Base-by-base conservation (phyloP, 805 yeast species). In the Metschnikowia santaceciliae region DNA sequence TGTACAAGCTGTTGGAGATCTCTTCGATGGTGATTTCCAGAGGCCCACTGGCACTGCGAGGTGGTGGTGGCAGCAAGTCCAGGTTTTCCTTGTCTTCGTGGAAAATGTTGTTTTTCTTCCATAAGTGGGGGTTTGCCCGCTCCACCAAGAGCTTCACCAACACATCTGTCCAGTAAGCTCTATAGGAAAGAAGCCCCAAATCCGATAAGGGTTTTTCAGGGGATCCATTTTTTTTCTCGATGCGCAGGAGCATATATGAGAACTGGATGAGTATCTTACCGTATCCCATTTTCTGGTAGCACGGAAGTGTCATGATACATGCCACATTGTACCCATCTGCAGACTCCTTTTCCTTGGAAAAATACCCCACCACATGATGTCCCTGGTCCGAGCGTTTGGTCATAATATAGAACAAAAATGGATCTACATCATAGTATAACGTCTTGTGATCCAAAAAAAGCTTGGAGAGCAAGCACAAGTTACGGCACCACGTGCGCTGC, bases 161-260 rank as follows among this genome's bases (percentile, higher is more conserved):
- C 0, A 92, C 84, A 61, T 94, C 98, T 0, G 97, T 83, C 99
- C 99, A 94, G 65, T 80, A 94, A 0, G 97, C 96, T 67, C 99
- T 82, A 63, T 94, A 94, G 4, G 96, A 88, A 30, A 94, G 76
- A 32, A 94, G 75, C 38, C 99, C 99, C 63, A 94, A 76, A 76
- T 94, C 99, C 0, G 96, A 88, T 20, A 94, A 75, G 2, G 99
- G 99, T 64, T 94, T 94, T 69, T 94, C 99, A 0, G 99, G 99
- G 0, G 97, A 90, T 0, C 99, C 99, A 3, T 84, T 82, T 66
- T 94, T 94, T 47, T 86, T 83, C 63, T 94, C 99, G 47, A 83
- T 86, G 61, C 86, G 84, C 2, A 96, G 87, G 40, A 94, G 73
- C 72, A 88, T 95, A 66, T 94, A 94, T 3, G 97, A 89, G 65